These are phyloP conservation scores for Apiospora hydei DNA, from an alignment of 2,329 filamentous ascomycete species.

Conservation along the genomic window DNA sequence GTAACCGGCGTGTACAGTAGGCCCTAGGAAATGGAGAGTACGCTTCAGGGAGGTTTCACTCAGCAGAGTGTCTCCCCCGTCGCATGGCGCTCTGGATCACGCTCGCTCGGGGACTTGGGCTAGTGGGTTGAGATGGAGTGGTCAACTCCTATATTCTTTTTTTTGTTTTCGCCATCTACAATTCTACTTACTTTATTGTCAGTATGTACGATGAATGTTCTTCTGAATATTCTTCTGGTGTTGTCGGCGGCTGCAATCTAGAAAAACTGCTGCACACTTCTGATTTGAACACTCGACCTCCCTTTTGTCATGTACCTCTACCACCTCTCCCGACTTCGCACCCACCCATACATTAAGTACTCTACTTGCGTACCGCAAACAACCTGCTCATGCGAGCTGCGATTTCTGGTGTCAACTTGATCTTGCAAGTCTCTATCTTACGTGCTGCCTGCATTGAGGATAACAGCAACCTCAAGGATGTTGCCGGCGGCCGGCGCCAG, in stretches of 20 bases:
- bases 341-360: slow-evolving; percentile 18
- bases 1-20: slow-evolving; percentile 70
- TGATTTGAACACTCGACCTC: neutral
- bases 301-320: neutral
- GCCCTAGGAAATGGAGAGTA: slow-evolving; percentile 74
- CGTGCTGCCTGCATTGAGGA: too few relatives aligned
- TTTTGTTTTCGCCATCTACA: slow-evolving; percentile 37
- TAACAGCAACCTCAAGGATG: too few relatives aligned
- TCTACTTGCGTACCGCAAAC: neutral
- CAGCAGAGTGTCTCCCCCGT: slow-evolving; percentile 77
- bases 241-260: neutral
- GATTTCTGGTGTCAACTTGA: too few relatives aligned
- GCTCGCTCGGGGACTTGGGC: slow-evolving; percentile 67
- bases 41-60: slow-evolving; percentile 76
- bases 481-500: too few relatives aligned
- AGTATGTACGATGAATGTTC: too few relatives aligned
- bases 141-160: slow-evolving; percentile 54
- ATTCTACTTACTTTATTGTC: too few relatives aligned
- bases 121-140: slow-evolving; percentile 61
- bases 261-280: neutral
- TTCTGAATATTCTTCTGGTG: too few relatives aligned
- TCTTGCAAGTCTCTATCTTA: too few relatives aligned
- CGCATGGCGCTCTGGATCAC: slow-evolving; percentile 74
- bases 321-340: neutral
- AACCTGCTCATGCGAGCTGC: too few relatives aligned